Evolutionary conservation across 176 grass and related monocot genomes (phyloP).

Genomic region (Juncus inflexus): DNA sequence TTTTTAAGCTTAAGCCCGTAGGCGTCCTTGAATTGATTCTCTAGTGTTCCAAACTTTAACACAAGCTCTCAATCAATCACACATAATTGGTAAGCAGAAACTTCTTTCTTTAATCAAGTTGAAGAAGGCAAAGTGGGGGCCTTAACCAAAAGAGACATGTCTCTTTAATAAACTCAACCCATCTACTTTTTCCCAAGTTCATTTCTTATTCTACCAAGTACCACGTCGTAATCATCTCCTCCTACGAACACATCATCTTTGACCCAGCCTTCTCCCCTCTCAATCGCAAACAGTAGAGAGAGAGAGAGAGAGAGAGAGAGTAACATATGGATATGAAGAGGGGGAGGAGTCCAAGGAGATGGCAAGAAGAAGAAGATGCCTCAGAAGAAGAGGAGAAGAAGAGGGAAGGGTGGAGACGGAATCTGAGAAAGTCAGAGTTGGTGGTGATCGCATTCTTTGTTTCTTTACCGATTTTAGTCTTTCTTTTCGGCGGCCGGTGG

Average conservation of each 20-base stretch:
- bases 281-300: background rate
- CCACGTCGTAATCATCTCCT: slow-evolving; percentile 5
- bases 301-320: background rate
- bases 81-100: background rate
- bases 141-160: too few relatives aligned
- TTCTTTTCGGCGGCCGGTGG: slow-evolving; percentile 45
- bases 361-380: slow-evolving; percentile 14
- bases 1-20: too few relatives aligned
- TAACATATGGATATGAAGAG: slow-evolving; percentile 55
- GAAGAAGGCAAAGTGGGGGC: too few relatives aligned
- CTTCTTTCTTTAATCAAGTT: background rate
- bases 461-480: slow-evolving; percentile 42
- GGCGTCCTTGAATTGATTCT: too few relatives aligned
- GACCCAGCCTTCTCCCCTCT: background rate
- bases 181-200: background rate
- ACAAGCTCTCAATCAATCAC: background rate
- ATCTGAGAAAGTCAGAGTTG: slow-evolving; percentile 40
- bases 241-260: background rate
- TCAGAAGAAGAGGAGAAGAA: slow-evolving; percentile 38
- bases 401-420: slow-evolving; percentile 44
- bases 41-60: too few relatives aligned
- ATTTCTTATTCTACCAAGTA: slow-evolving; percentile 11
- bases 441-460: slow-evolving; percentile 58
- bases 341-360: slow-evolving; percentile 56
- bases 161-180: background rate